Base-by-base conservation (phyloP, 78 protist species). In the Cavenderia fasciculata region DNA sequence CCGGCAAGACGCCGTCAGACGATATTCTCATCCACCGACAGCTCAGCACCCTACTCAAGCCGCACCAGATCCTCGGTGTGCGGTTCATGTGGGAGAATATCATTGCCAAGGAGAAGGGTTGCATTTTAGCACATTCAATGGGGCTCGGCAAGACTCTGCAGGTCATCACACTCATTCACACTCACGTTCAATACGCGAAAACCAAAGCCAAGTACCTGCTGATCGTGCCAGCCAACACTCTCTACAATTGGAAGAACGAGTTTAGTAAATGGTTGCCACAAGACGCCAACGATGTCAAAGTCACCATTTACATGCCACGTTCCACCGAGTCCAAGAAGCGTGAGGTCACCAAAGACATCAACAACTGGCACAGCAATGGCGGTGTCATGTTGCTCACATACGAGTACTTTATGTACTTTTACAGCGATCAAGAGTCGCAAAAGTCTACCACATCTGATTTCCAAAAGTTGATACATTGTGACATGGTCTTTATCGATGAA, bases 101-200 rank as follows among this genome's bases (percentile, higher is more conserved):
- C 18, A 86, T 88, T 10, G 10, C 5, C 59, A 56, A 69, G 56
- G 54, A 62, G 8, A 59, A 46, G 29, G 97, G 97, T 51, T 92
- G 95, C 46, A 68, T 96, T 5, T 77, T 96, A 6, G 97, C 97
- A 12, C 98, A 96, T 57, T 65, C 95, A 23, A 96, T 96, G 98
- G 98, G 98, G 10, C 59, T 96, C 1, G 98, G 98, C 33, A 96
- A 96, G 69, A 70, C 98, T 6, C 29, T 91, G 3, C 94, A 92
- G 33, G 59, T 79, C 0, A 36, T 87, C 31, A 1, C 92, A 19
- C 82, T 87, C 66, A 4, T 88, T 21, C 70, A 71, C n/a, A 68
- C 94, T 19, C 88, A 79, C 21, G 21, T 19, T 23, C 5, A 3
- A 2, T 3, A 29, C 38, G 21, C 7, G 19, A 21, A 31, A 12